Evolutionary conservation across 2,329 filamentous ascomycete genomes (phyloP), one percentile per base, ranked within the genome.

Genomic region (Hypoxylon sp.): DNA sequence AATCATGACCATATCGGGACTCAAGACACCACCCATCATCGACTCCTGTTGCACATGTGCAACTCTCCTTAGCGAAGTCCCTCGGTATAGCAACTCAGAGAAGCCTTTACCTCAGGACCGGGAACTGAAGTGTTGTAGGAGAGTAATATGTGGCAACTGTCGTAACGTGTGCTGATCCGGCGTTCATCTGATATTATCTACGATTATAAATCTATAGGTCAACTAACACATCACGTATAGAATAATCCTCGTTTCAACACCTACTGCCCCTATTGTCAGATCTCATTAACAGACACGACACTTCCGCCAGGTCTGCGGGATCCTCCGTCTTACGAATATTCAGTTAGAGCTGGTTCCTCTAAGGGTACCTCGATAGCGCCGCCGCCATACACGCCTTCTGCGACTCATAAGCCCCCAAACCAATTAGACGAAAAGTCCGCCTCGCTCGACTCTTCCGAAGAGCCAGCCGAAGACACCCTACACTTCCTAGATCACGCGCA

Each of bases 191-290:
- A 23, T 63, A 14, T 45, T 53, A n/a, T 43, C 21, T 46, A 55
- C 11, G 23, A 38, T 43, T 25, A 58, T 36, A 14, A 57, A 21
- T 51, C 10, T 28, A 10, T 13, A 43, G n/a, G n/a, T 38, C 14
- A 61, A 53, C 63, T 69, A 49, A 72, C 66, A 66, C 63, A 25
- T 48, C 63, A 36, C 48, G 11, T 53, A 30, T 71, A 89, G 87
- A 80, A 86, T 50, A 93, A 93, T 76, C 81, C 84, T 30, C 88
- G 91, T 43, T 94, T 93, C 79, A 85, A 86, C 58, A 81, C 83
- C 34, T 89, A 88, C 77, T 89, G 89, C 76, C 92, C 92, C 0
- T 95, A 91, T 78, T 96, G 93, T 77, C 93, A 95, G 79, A 86
- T 93, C 72, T 89, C 90, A 30, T 28, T 59, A 43, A 69, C 4